phyloP scores from a whole-genome alignment of 108 stramenopile species.

The Pseudonitzschia delicatissima region DNA sequence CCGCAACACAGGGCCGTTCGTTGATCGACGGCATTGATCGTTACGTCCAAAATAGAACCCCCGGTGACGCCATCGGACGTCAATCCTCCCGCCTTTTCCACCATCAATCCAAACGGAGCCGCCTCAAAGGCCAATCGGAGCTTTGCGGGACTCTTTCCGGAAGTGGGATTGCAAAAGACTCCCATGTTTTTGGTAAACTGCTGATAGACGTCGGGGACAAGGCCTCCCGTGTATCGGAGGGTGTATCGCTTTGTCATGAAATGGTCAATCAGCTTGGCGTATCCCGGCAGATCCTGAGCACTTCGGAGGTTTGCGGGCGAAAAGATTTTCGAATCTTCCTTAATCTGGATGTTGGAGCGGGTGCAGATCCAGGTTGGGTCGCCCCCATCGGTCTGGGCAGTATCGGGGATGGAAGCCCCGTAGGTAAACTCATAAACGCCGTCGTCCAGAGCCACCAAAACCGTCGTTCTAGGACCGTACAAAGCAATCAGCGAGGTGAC shows the following conservation, averaged over 20 bases:
- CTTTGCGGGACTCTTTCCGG: conserved; percentile 84
- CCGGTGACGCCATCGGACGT: conserved; percentile 74
- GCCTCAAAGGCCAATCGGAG: conserved; percentile 93
- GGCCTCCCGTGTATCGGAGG: conserved; percentile 79
- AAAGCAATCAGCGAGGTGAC: conserved; percentile 84
- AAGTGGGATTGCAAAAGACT: conserved; percentile 88
- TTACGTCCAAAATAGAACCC: conserved; percentile 82
- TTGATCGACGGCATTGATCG: conserved; percentile 73
- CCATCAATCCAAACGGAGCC: conserved; percentile 83
- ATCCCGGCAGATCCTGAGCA: conserved; percentile 82
- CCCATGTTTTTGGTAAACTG: conserved; percentile 86
- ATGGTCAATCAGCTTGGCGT: conserved; percentile 81
- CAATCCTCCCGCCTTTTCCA: conserved; percentile 86
- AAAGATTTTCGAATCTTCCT: conserved; percentile 73
- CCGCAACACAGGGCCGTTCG: conserved; percentile 77
- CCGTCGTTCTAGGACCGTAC: conserved; percentile 91
- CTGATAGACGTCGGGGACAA: conserved; percentile 90
- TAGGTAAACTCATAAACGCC: conserved; percentile 73
- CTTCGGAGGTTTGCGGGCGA: conserved; percentile 94
- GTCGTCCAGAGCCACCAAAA: conserved; percentile 82
- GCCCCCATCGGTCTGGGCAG: conserved; percentile 13
- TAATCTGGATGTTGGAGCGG: conserved; percentile 49
- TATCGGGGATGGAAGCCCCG: conserved; percentile 45
- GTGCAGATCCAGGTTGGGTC: conserved; percentile 58
- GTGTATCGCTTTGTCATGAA: conserved; percentile 92